A percentile compares a stretch with the other conserved stretches of the same genome.
These are phyloP conservation scores for Pestalotiopsis sp. DNA, from an alignment of 2,329 filamentous ascomycete species.

Conservation along the genomic window DNA sequence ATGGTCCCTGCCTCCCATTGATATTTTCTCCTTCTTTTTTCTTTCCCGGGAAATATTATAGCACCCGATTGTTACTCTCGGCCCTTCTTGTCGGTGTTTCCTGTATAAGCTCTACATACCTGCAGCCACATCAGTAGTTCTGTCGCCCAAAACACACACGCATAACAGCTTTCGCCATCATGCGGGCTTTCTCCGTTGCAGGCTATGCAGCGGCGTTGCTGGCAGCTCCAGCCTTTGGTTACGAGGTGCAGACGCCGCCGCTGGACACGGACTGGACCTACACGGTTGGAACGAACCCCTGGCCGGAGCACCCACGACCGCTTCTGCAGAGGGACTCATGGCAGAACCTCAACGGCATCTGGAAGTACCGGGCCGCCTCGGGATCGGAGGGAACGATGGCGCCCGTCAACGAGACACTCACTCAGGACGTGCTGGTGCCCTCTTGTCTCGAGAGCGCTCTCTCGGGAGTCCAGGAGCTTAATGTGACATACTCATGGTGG, in stretches of 20 bases:
- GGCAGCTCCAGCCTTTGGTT: constrained; percentile 19
- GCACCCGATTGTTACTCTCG: neutral
- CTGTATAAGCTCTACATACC: neutral
- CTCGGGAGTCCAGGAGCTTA: constrained; percentile 48
- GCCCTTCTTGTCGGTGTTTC: neutral
- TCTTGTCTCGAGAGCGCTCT: constrained; percentile 48
- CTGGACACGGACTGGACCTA: constrained; percentile 56
- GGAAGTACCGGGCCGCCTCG: constrained; percentile 50
- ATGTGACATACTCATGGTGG: constrained; percentile 50
- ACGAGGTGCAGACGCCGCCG: constrained; percentile 35
- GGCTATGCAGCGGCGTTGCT: constrained; percentile 10
- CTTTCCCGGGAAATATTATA: neutral
- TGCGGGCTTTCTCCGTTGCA: constrained; percentile 8
- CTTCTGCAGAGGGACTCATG: constrained; percentile 55
- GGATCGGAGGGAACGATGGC: constrained; percentile 20
- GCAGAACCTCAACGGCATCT: constrained; percentile 61
- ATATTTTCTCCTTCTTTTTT: neutral
- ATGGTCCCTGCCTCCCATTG: neutral
- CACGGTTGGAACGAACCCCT: constrained; percentile 53
- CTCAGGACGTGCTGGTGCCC: constrained; percentile 44
- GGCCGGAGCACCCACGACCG: constrained; percentile 61
- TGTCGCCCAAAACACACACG: neutral
- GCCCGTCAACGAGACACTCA: constrained; percentile 29
- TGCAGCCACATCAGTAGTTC: neutral
- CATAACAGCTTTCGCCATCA: neutral